phyloP scores from a whole-genome alignment of 1,284 basidiomycete genomes.

The Takashimella koratensis region DNA sequence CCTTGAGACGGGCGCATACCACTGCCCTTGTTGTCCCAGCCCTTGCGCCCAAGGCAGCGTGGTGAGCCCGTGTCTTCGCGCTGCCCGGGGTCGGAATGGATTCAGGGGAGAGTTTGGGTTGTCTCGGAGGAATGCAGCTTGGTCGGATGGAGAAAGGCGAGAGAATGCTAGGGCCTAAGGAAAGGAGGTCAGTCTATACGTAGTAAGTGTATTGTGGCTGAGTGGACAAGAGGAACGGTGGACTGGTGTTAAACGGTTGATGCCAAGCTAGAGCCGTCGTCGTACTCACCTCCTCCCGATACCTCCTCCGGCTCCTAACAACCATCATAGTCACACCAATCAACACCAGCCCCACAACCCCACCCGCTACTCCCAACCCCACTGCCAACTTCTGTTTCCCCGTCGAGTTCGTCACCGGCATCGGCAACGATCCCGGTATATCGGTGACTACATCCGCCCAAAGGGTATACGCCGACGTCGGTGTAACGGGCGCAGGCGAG shows the following conservation, averaged over 20 bases:
- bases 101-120: constrained; percentile 39
- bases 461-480: constrained; percentile 30
- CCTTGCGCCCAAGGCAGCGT: too few species aligned
- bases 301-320: constrained; percentile 24
- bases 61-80: background rate
- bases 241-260: background rate
- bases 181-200: too few species aligned
- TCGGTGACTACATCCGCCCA: constrained; percentile 28
- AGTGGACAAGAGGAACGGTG: background rate
- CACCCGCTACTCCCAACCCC: constrained; percentile 32
- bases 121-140: constrained; percentile 33
- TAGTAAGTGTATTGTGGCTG: too few species aligned
- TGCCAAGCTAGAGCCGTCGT: background rate
- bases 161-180: constrained; percentile 38
- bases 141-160: constrained; percentile 32
- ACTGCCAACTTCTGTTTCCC: constrained; percentile 25
- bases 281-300: constrained; percentile 32
- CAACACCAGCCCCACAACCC: constrained; percentile 23
- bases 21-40: too few species aligned
- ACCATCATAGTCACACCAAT: constrained; percentile 27
- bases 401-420: constrained; percentile 17
- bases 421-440: constrained; percentile 26
- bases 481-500: constrained; percentile 14
- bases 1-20: background rate
- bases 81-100: constrained; percentile 4